Evolutionary conservation across 2,329 filamentous ascomycete species (phyloP), one percentile per base, ranked within the genome.

Genomic region (Botryosphaeria dothidea): DNA sequence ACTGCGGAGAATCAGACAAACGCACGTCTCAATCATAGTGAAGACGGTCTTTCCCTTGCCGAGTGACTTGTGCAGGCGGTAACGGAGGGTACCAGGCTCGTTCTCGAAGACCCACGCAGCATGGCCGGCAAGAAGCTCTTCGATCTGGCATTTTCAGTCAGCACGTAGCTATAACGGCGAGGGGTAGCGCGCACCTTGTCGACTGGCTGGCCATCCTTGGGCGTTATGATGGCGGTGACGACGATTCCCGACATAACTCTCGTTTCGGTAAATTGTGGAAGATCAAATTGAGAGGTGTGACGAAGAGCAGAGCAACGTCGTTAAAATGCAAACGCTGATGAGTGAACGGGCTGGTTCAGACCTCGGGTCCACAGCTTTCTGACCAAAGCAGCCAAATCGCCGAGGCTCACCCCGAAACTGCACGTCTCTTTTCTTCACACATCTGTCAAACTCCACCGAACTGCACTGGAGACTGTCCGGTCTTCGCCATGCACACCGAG

Each of bases 21-120:
- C 72, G 41, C 66, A 77, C 73, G 72, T 76, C 64, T 77, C 75
- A 0, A 76, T 66, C 67, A 77, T 71, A 15, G 76, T 61, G 38
- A 77, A 71, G 0, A 66, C 65, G 0, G 74, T 71, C 19, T 67
- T 63, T 48, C 74, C 70, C 15, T 72, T 71, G 19, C 73, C 71
- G 5, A 66, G 68, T 46, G 76, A 71, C 38, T 71, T 72, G 21
- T 74, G 70, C 15, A 77, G 51, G 46, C 74, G 73, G 58, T 76
- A 77, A 7, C 69, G 69, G n/a, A 75, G 67, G 2, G 72, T 73
- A 3, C 72, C 74, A 1, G 75, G 75, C 65, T 77, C 75, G 2
- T 74, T 74, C 3, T 68, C 70, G 52, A 75, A 70, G 13, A 75
- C 74, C 17, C 66, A 58, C 51, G 68, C 65, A 1, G 73, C 72